Evolutionary conservation across 2,329 filamentous ascomycete species (phyloP).

Genomic region (Aspergillus sp.): DNA sequence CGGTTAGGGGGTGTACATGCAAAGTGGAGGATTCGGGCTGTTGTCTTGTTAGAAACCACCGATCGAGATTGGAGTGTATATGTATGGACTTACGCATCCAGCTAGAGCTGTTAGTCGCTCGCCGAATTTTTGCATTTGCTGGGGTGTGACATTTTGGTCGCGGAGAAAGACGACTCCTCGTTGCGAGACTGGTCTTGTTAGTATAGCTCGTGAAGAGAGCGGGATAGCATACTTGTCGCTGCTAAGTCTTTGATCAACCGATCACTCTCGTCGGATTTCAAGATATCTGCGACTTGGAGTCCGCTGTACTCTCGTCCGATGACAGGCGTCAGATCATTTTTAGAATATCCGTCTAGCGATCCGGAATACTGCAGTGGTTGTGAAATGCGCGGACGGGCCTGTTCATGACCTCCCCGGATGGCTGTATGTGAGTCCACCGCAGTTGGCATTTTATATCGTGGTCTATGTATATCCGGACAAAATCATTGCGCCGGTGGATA

Average conservation of each 20-base stretch:
- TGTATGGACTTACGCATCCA: constrained; percentile 28
- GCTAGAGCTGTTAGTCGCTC: constrained; percentile 39
- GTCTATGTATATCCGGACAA: not conserved
- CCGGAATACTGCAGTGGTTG: constrained; percentile 34
- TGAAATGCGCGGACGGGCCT: constrained; percentile 15
- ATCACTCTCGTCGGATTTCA: constrained; percentile 56
- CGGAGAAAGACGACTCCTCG: constrained; percentile 65
- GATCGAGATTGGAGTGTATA: not conserved
- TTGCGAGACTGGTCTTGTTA: constrained; percentile 49
- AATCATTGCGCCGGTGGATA: not conserved
- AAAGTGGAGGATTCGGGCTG: constrained; percentile 48
- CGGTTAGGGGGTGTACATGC: constrained; percentile 55
- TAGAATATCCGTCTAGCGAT: constrained; percentile 31
- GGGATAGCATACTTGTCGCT: constrained; percentile 50
- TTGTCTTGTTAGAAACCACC: no score
- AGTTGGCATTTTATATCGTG: constrained; percentile 10
- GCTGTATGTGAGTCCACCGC: constrained; percentile 4
- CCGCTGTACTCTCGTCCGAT: constrained; percentile 37
- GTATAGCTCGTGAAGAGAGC: constrained; percentile 22
- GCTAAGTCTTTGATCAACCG: constrained; percentile 59
- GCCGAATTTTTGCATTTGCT: constrained; percentile 55
- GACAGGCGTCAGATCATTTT: constrained; percentile 35
- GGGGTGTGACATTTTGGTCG: constrained; percentile 53
- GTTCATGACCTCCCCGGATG: constrained; percentile 16
- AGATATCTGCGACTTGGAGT: constrained; percentile 42